A percentile compares a stretch with the other conserved stretches of the same genome.
phyloP scores from a whole-genome alignment of 2,329 filamentous ascomycete species.

The Neofusicoccum umdonicola region DNA sequence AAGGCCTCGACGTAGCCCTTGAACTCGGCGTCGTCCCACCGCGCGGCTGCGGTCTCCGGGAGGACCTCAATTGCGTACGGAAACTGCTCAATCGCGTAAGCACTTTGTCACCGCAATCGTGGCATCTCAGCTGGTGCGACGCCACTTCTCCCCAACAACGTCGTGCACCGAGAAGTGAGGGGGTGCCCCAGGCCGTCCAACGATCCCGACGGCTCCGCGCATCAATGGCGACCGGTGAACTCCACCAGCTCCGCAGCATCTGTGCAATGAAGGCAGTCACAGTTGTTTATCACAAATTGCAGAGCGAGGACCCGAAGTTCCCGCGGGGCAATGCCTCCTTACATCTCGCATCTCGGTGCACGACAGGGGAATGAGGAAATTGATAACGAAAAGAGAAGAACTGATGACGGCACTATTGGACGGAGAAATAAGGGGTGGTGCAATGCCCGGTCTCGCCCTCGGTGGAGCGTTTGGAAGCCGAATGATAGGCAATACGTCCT shows the following conservation, averaged over 20 bases:
- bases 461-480: neutral
- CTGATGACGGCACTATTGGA: neutral
- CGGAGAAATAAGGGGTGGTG: neutral
- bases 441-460: neutral
- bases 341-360: constrained; percentile 5
- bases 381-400: neutral
- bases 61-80: constrained; percentile 71
- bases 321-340: neutral
- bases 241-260: constrained; percentile 9
- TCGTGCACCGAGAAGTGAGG: neutral
- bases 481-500: neutral
- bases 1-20: constrained; percentile 68
- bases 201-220: neutral
- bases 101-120: neutral
- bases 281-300: neutral
- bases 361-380: neutral
- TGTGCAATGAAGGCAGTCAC: constrained; percentile 2
- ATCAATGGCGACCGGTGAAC: constrained; percentile 8
- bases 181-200: neutral
- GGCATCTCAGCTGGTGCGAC: neutral
- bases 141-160: neutral
- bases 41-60: constrained; percentile 59
- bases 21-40: constrained; percentile 68
- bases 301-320: neutral
- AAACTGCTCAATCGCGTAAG: constrained; percentile 54